Percentiles rank a stretch among this genome's conserved stretches.
These are phyloP conservation scores for Heliocybe sulcata DNA, from an alignment of 1,284 basidiomycete species.

Conservation along the genomic window DNA sequence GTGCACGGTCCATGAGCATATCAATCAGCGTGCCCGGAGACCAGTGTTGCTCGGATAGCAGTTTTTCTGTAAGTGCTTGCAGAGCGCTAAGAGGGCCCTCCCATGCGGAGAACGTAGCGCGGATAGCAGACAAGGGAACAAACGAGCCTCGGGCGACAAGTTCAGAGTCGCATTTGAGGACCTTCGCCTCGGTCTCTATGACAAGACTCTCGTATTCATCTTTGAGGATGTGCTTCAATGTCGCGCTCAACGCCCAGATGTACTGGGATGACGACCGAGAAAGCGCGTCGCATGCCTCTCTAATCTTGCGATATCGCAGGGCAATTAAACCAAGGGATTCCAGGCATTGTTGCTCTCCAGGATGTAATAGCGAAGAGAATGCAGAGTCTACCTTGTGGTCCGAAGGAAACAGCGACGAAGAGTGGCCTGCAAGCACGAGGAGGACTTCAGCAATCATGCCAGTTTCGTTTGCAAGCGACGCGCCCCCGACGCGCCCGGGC, in stretches of 20 bases:
- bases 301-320: constrained; percentile 64
- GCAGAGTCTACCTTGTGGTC: constrained; percentile 55
- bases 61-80: constrained; percentile 49
- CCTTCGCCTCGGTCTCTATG: constrained; percentile 72
- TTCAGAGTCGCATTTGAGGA: constrained; percentile 61
- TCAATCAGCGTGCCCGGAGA: constrained; percentile 74
- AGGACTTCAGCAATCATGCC: constrained; percentile 81
- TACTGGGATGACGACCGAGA: constrained; percentile 65
- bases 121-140: constrained; percentile 75
- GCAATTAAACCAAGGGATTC: constrained; percentile 70
- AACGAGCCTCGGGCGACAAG: constrained; percentile 72
- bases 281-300: constrained; percentile 41
- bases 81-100: constrained; percentile 74
- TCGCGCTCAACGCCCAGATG: constrained; percentile 67
- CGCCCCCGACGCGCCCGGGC: not conserved
- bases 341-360: constrained; percentile 78
- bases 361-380: constrained; percentile 71
- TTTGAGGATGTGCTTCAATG: constrained; percentile 64
- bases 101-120: constrained; percentile 80
- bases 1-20: constrained; percentile 58
- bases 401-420: constrained; percentile 68
- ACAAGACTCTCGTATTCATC: constrained; percentile 78
- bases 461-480: not conserved
- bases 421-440: constrained; percentile 76
- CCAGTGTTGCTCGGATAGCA: constrained; percentile 52